Evolutionary conservation across 225 moss, liverwort and hornwort genomes (phyloP).

Genomic region (Bryum argenteum): DNA sequence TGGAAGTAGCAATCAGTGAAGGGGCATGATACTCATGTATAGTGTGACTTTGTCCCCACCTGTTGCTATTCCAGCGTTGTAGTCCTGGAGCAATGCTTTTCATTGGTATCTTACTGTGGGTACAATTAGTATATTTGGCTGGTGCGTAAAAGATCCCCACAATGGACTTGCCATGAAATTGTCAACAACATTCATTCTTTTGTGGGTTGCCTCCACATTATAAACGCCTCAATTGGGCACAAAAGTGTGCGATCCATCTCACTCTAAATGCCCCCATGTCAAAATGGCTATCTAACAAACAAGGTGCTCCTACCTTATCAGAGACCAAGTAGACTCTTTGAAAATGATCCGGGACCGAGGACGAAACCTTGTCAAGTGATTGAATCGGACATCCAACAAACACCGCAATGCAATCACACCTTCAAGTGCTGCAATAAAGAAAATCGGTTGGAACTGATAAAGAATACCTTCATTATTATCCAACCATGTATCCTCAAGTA

Average conservation of each 20-base stretch:
- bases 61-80: neutral
- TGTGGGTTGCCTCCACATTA: neutral
- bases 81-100: neutral
- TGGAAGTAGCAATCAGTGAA: neutral
- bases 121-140: constrained; percentile 16
- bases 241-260: too few species aligned
- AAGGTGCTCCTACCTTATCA: too few species aligned
- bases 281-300: too few species aligned
- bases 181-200: too few species aligned
- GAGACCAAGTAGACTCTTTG: too few species aligned
- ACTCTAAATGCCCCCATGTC: too few species aligned
- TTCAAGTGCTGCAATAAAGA: neutral
- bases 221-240: too few species aligned
- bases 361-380: too few species aligned
- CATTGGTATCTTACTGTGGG: neutral
- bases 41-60: neutral
- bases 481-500: neutral
- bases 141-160: constrained; percentile 1
- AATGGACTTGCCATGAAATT: neutral
- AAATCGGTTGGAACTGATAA: neutral
- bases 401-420: neutral
- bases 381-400: too few species aligned
- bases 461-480: neutral
- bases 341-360: too few species aligned
- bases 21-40: neutral